A percentile compares a stretch with the other conserved stretches of the same genome.
Conservation (phyloP, 2,329 filamentous ascomycete genomes). For the Aspergillus fijiensis region DNA sequence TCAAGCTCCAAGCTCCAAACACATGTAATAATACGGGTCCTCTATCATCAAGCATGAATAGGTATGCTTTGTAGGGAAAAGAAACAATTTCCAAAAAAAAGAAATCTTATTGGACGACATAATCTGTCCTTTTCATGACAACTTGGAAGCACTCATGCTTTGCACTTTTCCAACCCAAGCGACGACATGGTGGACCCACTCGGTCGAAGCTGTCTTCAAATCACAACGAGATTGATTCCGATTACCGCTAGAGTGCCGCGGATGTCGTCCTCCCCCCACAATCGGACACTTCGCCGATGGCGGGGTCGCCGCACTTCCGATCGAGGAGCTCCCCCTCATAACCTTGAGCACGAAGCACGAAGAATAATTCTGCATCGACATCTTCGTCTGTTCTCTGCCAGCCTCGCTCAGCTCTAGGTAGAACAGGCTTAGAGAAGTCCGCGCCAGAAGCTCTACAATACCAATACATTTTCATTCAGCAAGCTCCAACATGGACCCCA, state of each 20-base stretch:
- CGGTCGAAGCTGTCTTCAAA: background rate
- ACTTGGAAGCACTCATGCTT: too few species aligned
- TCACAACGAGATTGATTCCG: conserved; percentile 3
- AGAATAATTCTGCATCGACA: conserved; percentile 15
- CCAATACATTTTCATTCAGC: background rate
- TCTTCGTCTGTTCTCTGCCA: conserved; percentile 15
- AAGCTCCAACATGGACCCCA: conserved; percentile 23
- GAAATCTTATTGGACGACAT: too few species aligned
- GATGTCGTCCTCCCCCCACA: conserved; percentile 15
- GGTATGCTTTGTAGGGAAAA: too few species aligned
- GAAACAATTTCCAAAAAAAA: too few species aligned
- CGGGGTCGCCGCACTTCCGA: conserved; percentile 19
- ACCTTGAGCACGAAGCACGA: conserved; percentile 7
- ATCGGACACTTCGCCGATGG: conserved; percentile 23
- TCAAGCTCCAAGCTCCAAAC: too few species aligned
- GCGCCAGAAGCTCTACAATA: background rate
- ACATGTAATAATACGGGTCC: too few species aligned
- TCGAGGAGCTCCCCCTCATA: conserved; percentile 23
- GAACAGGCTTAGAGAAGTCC: background rate
- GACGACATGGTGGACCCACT: background rate
- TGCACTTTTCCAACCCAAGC: too few species aligned
- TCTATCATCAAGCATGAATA: too few species aligned
- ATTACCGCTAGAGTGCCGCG: conserved; percentile 3
- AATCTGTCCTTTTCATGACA: too few species aligned
- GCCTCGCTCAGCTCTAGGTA: background rate